Conservation (phyloP, 208 protist genomes). For the Angomonas deanei region DNA sequence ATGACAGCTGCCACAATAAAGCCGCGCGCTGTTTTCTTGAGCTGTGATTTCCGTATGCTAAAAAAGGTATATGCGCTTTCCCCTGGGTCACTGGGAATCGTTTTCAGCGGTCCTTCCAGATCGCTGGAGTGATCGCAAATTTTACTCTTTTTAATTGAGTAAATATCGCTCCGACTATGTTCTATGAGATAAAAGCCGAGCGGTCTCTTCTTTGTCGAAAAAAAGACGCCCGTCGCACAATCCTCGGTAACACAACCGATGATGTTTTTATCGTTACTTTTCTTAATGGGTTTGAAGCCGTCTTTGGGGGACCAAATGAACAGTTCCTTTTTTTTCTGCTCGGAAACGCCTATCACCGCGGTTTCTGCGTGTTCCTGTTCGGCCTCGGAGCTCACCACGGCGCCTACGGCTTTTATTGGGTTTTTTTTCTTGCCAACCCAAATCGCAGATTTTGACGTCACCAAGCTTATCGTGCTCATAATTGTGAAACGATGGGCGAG, state of each 20-base stretch:
- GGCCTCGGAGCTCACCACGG: neutral
- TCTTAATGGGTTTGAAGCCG: slow-evolving; percentile 9
- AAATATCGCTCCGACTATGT: neutral
- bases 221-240: slow-evolving; percentile 10
- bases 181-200: neutral
- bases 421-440: neutral
- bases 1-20: slow-evolving; percentile 34
- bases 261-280: neutral
- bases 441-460: no score
- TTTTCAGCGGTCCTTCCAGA: neutral
- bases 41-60: slow-evolving; percentile 18
- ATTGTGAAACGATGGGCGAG: neutral
- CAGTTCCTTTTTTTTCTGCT: slow-evolving; percentile 1
- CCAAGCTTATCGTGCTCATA: neutral
- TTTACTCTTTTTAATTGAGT: neutral
- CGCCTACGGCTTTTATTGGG: neutral
- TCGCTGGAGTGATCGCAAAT: neutral
- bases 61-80: slow-evolving; percentile 8
- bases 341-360: neutral
- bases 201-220: neutral
- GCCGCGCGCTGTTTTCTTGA: slow-evolving; percentile 27
- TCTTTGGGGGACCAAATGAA: slow-evolving; percentile 17
- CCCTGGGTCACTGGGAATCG: neutral
- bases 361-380: neutral
- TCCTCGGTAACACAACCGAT: slow-evolving; percentile 4